phyloP scores from a whole-genome alignment of 257 asterid genomes.

The Cruciata laevipes region DNA sequence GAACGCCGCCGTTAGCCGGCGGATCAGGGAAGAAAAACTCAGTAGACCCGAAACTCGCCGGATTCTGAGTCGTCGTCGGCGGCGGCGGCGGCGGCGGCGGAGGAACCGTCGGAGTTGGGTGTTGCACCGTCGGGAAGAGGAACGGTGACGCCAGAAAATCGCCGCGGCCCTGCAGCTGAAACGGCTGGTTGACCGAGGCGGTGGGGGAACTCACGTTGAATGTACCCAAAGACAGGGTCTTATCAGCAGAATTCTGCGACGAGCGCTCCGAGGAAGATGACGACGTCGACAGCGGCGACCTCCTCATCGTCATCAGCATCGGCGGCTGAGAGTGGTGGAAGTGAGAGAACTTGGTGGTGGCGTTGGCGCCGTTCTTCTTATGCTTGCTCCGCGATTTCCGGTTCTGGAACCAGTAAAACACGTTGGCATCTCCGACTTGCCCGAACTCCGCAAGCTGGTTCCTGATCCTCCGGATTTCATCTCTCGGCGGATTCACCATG shows the following conservation, averaged over 20 bases:
- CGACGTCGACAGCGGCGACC: constrained; percentile 29
- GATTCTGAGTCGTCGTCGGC: neutral
- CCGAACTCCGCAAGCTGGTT: constrained; percentile 82
- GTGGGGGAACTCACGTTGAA: constrained; percentile 49
- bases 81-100: neutral
- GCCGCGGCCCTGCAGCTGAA: constrained; percentile 21
- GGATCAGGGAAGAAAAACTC: constrained; percentile 49
- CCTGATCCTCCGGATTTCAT: constrained; percentile 81
- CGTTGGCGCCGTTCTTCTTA: constrained; percentile 54
- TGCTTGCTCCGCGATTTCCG: constrained; percentile 89
- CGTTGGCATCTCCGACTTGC: constrained; percentile 94
- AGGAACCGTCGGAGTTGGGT: neutral
- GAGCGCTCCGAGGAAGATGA: constrained; percentile 55
- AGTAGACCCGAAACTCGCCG: constrained; percentile 24
- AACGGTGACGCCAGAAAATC: constrained; percentile 48
- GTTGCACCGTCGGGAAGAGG: constrained; percentile 45
- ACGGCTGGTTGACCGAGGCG: constrained; percentile 64
- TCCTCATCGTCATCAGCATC: neutral
- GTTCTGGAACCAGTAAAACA: constrained; percentile 97
- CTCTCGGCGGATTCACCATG: constrained; percentile 92
- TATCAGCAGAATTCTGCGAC: constrained; percentile 42
- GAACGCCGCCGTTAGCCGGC: constrained; percentile 8
- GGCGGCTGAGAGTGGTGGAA: neutral
- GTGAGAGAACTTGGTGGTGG: constrained; percentile 13
- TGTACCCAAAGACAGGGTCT: constrained; percentile 31